Evolutionary conservation across 2,329 filamentous ascomycete species (phyloP).

Genomic region (Paecilomyces formosus): DNA sequence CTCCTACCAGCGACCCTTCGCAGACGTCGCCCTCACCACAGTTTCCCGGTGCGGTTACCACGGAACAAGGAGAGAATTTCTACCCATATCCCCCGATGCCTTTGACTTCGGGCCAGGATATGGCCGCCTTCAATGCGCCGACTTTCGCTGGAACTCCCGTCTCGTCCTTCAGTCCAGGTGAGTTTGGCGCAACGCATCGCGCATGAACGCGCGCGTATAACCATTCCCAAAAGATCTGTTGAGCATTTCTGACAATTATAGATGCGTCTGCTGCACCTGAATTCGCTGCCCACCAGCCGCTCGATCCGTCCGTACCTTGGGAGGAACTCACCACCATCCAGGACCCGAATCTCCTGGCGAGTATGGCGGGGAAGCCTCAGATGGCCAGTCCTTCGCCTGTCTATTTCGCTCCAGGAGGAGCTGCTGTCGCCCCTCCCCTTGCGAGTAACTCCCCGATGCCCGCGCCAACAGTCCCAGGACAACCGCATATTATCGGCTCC

Average conservation of each 20-base stretch:
- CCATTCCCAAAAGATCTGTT: neutral
- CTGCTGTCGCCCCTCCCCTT: constrained; percentile 17
- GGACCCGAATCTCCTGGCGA: constrained; percentile 27
- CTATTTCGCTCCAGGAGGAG: constrained; percentile 22
- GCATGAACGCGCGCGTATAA: neutral
- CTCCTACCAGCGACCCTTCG: constrained; percentile 37
- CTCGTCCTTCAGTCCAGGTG: constrained; percentile 28
- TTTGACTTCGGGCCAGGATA: constrained; percentile 25
- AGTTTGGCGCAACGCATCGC: constrained; percentile 8
- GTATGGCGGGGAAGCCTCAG: constrained; percentile 20
- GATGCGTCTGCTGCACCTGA: constrained; percentile 22
- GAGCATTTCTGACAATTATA: constrained; percentile 8
- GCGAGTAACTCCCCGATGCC: constrained; percentile 21
- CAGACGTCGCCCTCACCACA: constrained; percentile 42
- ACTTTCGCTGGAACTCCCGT: constrained; percentile 25
- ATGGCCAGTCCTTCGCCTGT: constrained; percentile 27
- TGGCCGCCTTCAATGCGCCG: constrained; percentile 22
- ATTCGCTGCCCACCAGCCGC: constrained; percentile 20
- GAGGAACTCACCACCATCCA: constrained; percentile 30
- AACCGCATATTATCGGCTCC: constrained; percentile 22
- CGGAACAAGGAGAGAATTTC: constrained; percentile 28
- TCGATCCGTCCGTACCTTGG: constrained; percentile 29
- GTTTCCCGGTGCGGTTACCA: constrained; percentile 10
- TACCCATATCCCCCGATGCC: constrained; percentile 29
- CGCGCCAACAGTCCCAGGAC: constrained; percentile 22